Base-by-base conservation (phyloP, 495 filamentous ascomycete species). In the Penicillium turbatum region DNA sequence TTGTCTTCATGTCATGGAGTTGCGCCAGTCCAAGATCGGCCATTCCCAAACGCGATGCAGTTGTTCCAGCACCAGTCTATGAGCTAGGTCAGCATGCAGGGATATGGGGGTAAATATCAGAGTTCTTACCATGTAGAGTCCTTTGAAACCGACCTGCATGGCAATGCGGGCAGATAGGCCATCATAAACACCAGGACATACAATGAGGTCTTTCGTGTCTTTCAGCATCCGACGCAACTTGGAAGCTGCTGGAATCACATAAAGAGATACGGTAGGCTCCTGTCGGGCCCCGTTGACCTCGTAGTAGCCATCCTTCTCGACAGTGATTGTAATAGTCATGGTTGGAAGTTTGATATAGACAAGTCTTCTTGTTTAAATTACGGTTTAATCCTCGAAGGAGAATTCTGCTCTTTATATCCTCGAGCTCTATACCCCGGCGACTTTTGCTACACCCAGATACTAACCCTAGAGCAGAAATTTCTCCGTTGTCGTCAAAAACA, bases 151-250 rank as follows among this genome's bases (percentile, higher is more conserved):
- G 12, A 82, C 51, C 13, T 75, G 63, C 43, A 87, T 73, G 1
- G 83, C 83, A 49, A 86, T 77, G 11, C 85, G 73, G n/a, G 85
- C 82, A 7, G 81, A 83, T 13, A 86, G 72, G 6, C 85, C 85
- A 72, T 88, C 85, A 53, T 87, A 87, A 1, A 88, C 82, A 11
- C 85, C 85, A 4, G 85, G 85, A 47, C 79, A 82, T 2, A 84
- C 75, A 13, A 84, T 76, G 42, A 75, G 32, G 1, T 72, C 68
- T 27, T 69, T 63, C 2, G 64, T 68, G 6, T 74, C 70, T 31
- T 57, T 60, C 8, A 80, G 52, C 67, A 75, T 73, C 30, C 71
- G 67, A 6, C 75, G 71, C 21, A 80, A 65, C 65, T 77, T 76
- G 37, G 75, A 72, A 15, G 76, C 73, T 0, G 70, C 77, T 1